Conservation (phyloP, 2,329 filamentous ascomycete genomes). For the Fusarium equiseti region DNA sequence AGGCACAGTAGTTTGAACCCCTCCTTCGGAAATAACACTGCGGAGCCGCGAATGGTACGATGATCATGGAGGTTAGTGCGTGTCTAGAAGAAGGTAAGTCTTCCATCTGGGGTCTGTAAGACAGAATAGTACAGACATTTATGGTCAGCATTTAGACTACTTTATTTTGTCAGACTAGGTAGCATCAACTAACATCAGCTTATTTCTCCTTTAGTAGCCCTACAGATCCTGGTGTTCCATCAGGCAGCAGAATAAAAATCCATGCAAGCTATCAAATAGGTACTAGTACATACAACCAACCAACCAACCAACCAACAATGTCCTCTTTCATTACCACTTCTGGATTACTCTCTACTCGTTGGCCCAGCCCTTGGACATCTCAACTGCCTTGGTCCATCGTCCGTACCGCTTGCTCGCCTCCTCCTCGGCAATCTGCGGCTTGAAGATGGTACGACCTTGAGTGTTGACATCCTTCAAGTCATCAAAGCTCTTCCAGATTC, state of each 20-base stretch:
- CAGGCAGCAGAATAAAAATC: constrained; percentile 34
- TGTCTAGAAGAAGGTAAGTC: constrained; percentile 22
- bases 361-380: constrained; percentile 82
- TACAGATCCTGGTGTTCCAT: constrained; percentile 14
- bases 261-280: constrained; percentile 7
- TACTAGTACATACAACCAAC: constrained; percentile 25
- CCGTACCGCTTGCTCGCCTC: constrained; percentile 73
- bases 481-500: constrained; percentile 79
- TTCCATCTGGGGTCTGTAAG: background rate
- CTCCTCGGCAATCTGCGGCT: constrained; percentile 71
- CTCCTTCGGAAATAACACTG: constrained; percentile 24
- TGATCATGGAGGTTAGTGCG: background rate
- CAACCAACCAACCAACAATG: constrained; percentile 12
- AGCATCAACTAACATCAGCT: constrained; percentile 5
- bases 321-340: constrained; percentile 1
- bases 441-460: constrained; percentile 76
- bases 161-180: background rate
- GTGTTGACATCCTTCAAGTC: constrained; percentile 79
- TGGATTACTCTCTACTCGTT: constrained; percentile 39
- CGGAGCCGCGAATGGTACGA: constrained; percentile 32
- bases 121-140: fast-evolving
- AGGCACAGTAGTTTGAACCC: constrained; percentile 1
- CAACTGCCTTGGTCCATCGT: constrained; percentile 80
- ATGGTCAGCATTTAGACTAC: background rate
- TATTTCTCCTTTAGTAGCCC: constrained; percentile 15